Base-by-base conservation (phyloP, 495 filamentous ascomycete genomes). In the Amphirosellinia nigrospora region DNA sequence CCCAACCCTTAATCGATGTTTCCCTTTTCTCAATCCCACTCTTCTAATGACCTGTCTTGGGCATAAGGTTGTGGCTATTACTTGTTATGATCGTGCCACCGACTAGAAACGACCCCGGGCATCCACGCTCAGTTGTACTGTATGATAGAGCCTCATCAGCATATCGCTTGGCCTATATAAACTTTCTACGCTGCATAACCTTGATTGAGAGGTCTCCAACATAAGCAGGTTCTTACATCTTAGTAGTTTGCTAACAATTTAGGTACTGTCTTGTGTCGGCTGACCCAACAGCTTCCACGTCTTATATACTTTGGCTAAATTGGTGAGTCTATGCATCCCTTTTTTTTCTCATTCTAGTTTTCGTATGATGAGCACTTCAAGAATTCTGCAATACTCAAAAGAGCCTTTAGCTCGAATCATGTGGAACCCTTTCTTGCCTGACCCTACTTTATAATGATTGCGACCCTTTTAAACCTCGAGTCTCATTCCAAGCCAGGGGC, bases 351-450 rank as follows among this genome's bases (percentile, higher is more conserved):
- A 13, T 39, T 30, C 15, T 36, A 69, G 28, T 46, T 39, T 28
- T 26, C 11, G 68, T 28, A 80, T 85, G 85, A 85, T 84, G 81
- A 84, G 19, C 78, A 81, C 74, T 77, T 75, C 70, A 82, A 82
- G 83, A 84, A 84, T 86, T 87, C 85, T 87, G 85, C 85, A 87
- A 87, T 85, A 77, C 84, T 83, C 72, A 87, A 83, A 73, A 79
- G 62, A 71, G 68, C 62, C 71, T 50, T 38, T 34, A 58, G 62
- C 67, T 72, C 53, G 65, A 52, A 41, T 66, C 34, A 75, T 75
- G 72, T 68, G 69, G 76, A 78, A 16, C 73, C 32, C 19, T 70
- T 70, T 77, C 73, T 75, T 75, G 72, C 74, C 75, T 77, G 75
- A 73, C 71, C 71, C 61, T 13, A 34, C 41, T 43, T 16, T 34